Percentiles rank a stretch among this genome's conserved stretches.
These are phyloP conservation scores for Xylaria venustula DNA, from an alignment of 495 filamentous ascomycete species.

Conservation along the genomic window DNA sequence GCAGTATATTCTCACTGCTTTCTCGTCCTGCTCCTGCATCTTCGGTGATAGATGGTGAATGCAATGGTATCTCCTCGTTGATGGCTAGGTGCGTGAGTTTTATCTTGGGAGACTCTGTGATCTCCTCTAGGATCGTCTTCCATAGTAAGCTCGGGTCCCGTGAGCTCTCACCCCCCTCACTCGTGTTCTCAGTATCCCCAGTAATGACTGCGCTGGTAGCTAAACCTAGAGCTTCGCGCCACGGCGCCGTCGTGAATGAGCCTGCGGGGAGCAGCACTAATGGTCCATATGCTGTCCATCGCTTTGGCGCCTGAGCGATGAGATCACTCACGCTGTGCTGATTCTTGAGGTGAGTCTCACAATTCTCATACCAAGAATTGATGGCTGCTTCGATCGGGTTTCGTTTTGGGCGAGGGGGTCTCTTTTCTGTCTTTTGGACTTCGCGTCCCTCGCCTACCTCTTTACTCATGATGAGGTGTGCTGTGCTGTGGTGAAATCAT, in stretches of 20 bases:
- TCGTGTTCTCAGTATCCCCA: neutral
- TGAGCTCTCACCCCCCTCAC: neutral
- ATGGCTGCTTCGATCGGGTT: conserved; percentile 33
- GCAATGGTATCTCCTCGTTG: conserved; percentile 65
- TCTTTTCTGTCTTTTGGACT: conserved; percentile 17
- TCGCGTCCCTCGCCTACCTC: neutral
- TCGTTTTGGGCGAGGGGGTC: conserved; percentile 8
- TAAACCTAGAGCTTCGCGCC: conserved; percentile 42
- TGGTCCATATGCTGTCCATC: conserved; percentile 69
- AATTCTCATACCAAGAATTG: neutral
- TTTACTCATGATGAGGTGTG: neutral
- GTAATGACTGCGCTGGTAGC: conserved; percentile 6
- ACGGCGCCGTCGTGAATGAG: conserved; percentile 51
- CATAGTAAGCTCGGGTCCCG: conserved; percentile 32
- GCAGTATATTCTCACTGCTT: conserved; percentile 57
- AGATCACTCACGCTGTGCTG: conserved; percentile 17
- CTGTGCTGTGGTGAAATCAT: neutral
- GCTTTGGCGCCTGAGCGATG: conserved; percentile 50
- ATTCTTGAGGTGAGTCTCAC: neutral
- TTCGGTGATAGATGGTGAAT: neutral
- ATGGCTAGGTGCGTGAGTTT: conserved; percentile 66
- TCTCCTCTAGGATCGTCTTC: conserved; percentile 45
- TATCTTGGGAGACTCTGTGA: conserved; percentile 39
- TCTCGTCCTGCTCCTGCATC: neutral
- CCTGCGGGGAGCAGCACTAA: conserved; percentile 66